phyloP scores from a whole-genome alignment of 2,329 filamentous ascomycete genomes.

The Clonostachys chloroleuca region DNA sequence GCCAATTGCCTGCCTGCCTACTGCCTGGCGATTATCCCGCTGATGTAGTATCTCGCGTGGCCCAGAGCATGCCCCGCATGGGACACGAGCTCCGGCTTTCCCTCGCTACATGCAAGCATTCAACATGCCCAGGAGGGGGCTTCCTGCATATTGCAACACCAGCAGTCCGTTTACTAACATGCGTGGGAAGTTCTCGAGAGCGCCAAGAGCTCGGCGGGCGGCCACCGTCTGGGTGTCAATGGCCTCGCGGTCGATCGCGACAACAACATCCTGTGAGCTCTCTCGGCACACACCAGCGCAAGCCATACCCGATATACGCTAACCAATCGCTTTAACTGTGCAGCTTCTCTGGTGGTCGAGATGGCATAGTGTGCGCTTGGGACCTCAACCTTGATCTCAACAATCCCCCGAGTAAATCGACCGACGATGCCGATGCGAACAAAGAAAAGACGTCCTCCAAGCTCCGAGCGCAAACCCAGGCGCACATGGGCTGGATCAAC shows the following conservation, averaged over 20 bases:
- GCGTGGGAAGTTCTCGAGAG: conserved; percentile 49
- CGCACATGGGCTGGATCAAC: conserved; percentile 96
- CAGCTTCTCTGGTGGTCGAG: conserved; percentile 92
- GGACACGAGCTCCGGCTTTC: neutral
- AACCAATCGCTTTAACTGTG: conserved; percentile 8
- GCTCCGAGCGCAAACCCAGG: conserved; percentile 59
- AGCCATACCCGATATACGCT: conserved; percentile 7
- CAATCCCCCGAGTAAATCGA: conserved; percentile 9
- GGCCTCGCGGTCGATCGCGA: conserved; percentile 82
- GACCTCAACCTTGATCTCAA: conserved; percentile 70
- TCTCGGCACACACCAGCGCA: neutral
- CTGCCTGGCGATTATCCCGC: neutral
- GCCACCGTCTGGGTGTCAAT: conserved; percentile 92
- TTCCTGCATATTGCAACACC: neutral
- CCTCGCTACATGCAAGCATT: neutral
- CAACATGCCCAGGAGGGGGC: neutral
- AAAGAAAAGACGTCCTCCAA: conserved; percentile 40
- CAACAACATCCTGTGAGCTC: conserved; percentile 78
- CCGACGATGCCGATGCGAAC: conserved; percentile 17
- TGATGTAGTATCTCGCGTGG: conserved; percentile 5
- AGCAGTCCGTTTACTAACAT: conserved; percentile 3
- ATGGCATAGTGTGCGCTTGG: conserved; percentile 96
- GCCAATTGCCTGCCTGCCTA: neutral
- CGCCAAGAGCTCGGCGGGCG: conserved; percentile 58
- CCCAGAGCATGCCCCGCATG: neutral